Evolutionary conservation across 169 alveolate genomes (phyloP), one percentile per base, ranked within the genome.

Genomic region (Plasmodium berghei): DNA sequence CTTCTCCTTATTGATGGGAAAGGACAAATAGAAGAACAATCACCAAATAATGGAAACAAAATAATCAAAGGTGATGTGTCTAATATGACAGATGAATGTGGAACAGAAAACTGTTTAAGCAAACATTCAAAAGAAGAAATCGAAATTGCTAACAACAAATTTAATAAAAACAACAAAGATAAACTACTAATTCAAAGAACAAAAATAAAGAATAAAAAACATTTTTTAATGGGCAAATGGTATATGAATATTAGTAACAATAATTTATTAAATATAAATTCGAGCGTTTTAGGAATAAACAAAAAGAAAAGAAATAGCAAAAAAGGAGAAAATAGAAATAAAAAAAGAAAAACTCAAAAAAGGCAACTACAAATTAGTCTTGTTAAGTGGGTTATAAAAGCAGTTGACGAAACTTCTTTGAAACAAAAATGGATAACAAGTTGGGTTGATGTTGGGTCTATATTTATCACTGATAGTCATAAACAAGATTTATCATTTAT

Each of bases 381-480:
- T 16, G 69, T 83, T 42, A 67, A 83, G 49, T 83, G 90, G 90
- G 59, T 83, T 55, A 70, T 83, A 40, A 69, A 83, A 83, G 90
- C 90, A 20, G 83, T 83, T 0, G 90, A 83, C 58, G 90, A 83
- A 58, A 54, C 67, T 16, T 40, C 83, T 5, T 49, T 83, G 49
- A 83, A 83, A 83, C 46, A 83, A 58, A 83, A 69, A 70, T 83
- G 90, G 90, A 69, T 66, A 62, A 83, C 90, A 6, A 69, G 86
- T 1, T 83, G 90, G 90, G 73, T 83, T 26, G 90, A 83, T 52
- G 73, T 83, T 56, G 90, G 90, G 54, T 83, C 90, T 14, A 70
- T 83, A 54, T 83, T 83, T 61, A 70, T 83, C 26, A 56, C 90
- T 28, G 86, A 83, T 52, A 56, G 72, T 20, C 49, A 69, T 48